Conservation (phyloP, 306 rosid species). For the Gillenia trifoliata region DNA sequence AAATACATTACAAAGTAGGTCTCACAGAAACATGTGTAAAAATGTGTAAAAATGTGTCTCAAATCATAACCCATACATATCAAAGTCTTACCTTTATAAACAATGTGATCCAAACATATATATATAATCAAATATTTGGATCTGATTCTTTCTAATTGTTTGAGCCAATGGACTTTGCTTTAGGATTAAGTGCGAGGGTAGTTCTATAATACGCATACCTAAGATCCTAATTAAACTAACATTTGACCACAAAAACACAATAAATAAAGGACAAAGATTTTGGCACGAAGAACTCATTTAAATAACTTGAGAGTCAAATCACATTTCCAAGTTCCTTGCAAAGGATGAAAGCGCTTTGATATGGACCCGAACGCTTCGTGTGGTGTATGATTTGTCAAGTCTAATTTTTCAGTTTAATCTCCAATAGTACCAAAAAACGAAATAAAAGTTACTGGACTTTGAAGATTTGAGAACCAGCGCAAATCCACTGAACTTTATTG, state of each 20-base stretch:
- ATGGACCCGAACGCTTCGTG: neutral
- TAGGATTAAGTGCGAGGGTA: too few relatives aligned
- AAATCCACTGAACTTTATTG: neutral
- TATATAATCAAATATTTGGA: too few relatives aligned
- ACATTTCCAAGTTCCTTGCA: neutral
- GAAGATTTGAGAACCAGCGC: constrained; percentile 3
- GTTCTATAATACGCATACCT: too few relatives aligned
- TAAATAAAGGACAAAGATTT: neutral
- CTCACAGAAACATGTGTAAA: too few relatives aligned
- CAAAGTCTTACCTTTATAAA: too few relatives aligned
- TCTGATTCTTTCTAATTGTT: too few relatives aligned
- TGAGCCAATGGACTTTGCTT: too few relatives aligned
- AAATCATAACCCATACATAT: too few relatives aligned
- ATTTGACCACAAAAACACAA: neutral
- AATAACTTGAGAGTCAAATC: neutral
- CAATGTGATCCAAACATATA: too few relatives aligned
- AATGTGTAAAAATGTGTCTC: too few relatives aligned
- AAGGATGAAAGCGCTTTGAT: neutral
- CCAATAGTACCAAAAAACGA: neutral
- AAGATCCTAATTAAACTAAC: neutral
- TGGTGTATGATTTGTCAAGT: neutral
- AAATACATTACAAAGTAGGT: too few relatives aligned
- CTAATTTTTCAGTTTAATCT: neutral
- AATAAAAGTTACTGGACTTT: too few relatives aligned
- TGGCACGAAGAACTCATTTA: neutral